A percentile compares a stretch with the other conserved stretches of the same genome.
Conservation (phyloP, 2,329 filamentous ascomycete species). For the Cytospora mali region DNA sequence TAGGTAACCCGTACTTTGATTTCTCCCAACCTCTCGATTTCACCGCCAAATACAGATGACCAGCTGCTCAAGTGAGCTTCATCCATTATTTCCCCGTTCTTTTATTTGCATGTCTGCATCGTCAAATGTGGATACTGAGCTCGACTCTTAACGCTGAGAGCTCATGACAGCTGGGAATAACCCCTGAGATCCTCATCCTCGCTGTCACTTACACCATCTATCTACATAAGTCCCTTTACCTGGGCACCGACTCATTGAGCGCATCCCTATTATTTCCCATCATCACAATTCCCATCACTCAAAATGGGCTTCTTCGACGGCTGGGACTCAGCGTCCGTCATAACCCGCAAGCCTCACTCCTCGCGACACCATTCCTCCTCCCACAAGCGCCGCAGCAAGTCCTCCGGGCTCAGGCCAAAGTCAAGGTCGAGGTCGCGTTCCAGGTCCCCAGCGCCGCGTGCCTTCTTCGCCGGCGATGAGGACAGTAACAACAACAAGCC, state of each 20-base stretch:
- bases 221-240: no score
- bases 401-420: conserved; percentile 20
- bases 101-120: conserved; percentile 14
- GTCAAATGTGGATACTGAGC: conserved; percentile 21
- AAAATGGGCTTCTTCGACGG: conserved; percentile 40
- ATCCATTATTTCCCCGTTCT: conserved; percentile 1
- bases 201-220: conserved; percentile 1
- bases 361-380: conserved; percentile 30
- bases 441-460: conserved; percentile 40
- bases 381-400: conserved; percentile 34
- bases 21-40: conserved; percentile 25
- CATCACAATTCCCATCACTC: background rate
- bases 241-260: background rate
- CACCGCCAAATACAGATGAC: conserved; percentile 9
- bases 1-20: no score
- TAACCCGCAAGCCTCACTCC: conserved; percentile 34
- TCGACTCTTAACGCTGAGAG: background rate
- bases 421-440: conserved; percentile 44
- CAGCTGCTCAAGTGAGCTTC: conserved; percentile 15
- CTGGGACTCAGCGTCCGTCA: conserved; percentile 36
- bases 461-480: conserved; percentile 46
- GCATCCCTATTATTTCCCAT: background rate
- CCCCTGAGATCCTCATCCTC: background rate
- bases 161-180: conserved; percentile 2
- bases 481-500: conserved; percentile 41